Conservation (phyloP, 768 basidiomycete genomes). For the Suillus paluster region DNA sequence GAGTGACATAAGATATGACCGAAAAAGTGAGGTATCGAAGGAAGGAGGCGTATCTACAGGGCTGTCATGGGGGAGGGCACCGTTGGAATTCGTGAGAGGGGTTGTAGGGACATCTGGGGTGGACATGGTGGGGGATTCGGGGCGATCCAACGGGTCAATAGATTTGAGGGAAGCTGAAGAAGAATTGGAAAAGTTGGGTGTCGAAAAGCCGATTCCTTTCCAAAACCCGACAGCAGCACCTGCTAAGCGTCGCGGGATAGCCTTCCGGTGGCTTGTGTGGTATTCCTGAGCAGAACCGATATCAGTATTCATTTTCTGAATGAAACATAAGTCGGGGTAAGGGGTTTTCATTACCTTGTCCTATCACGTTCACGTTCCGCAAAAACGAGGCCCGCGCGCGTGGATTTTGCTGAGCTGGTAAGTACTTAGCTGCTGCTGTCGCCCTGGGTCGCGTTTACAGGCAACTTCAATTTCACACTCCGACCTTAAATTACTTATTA, state of each 20-base stretch:
- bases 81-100: conserved; percentile 35
- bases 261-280: conserved; percentile 33
- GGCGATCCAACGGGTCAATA: conserved; percentile 7
- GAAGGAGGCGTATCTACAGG: conserved; percentile 43
- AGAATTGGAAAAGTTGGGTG: conserved; percentile 19
- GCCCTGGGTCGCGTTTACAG: neutral
- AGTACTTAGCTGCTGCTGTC: conserved; percentile 1
- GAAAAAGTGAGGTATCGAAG: conserved; percentile 76
- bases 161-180: conserved; percentile 12
- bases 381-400: conserved; percentile 25
- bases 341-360: conserved; percentile 12
- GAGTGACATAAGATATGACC: conserved; percentile 68
- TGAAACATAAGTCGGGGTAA: neutral
- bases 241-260: conserved; percentile 26
- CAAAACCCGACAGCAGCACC: conserved; percentile 25
- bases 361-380: conserved; percentile 17
- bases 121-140: conserved; percentile 15
- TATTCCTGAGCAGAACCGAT: conserved; percentile 34
- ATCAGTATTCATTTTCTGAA: conserved; percentile 11
- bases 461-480: conserved; percentile 4
- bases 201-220: conserved; percentile 26
- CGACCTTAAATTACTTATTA: neutral
- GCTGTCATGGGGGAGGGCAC: conserved; percentile 29
- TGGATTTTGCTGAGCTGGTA: conserved; percentile 6
- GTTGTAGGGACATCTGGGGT: conserved; percentile 25